A percentile compares a stretch with the other conserved stretches of the same genome.
phyloP scores from a whole-genome alignment of 2,329 filamentous ascomycete genomes.

The Gaeumannomyces sp. region DNA sequence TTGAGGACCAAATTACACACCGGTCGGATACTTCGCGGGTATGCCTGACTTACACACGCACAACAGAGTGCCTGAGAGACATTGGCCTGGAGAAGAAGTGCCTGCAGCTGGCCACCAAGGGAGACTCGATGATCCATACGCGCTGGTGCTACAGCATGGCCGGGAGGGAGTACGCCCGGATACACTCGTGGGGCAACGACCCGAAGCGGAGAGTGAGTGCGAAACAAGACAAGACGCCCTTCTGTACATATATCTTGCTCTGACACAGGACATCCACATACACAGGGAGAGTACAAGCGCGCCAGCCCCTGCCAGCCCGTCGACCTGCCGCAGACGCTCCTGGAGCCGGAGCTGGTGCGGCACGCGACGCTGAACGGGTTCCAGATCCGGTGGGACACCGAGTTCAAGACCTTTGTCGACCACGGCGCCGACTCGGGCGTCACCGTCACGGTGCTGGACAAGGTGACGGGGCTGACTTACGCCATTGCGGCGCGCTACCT shows the following conservation, averaged over 20 bases:
- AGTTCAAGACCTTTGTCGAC: conserved; percentile 27
- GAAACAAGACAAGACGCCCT: too few relatives aligned
- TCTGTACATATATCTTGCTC: conserved; percentile 25
- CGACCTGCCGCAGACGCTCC: conserved; percentile 42
- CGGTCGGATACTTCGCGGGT: too few relatives aligned
- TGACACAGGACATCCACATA: conserved; percentile 24
- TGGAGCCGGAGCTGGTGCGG: conserved; percentile 40
- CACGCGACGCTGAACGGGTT: conserved; percentile 34
- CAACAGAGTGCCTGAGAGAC: conserved; percentile 44
- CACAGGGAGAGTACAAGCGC: conserved; percentile 35
- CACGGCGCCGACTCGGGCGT: conserved; percentile 22
- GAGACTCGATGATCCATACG: conserved; percentile 40
- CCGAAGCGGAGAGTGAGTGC: conserved; percentile 36
- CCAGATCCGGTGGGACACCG: conserved; percentile 35
- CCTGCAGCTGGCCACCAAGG: conserved; percentile 28
- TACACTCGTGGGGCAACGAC: conserved; percentile 45
- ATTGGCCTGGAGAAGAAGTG: conserved; percentile 41
- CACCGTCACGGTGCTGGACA: conserved; percentile 21
- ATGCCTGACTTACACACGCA: too few relatives aligned
- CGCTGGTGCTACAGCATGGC: conserved; percentile 48
- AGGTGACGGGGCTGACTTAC: conserved; percentile 22
- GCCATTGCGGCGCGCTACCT: conserved; percentile 47
- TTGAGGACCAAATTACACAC: too few relatives aligned
- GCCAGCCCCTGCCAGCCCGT: conserved; percentile 37
- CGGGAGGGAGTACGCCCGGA: conserved; percentile 43